Evolutionary conservation across 176 grass and related monocot genomes (phyloP).

Genomic region (Oryza officinalis): DNA sequence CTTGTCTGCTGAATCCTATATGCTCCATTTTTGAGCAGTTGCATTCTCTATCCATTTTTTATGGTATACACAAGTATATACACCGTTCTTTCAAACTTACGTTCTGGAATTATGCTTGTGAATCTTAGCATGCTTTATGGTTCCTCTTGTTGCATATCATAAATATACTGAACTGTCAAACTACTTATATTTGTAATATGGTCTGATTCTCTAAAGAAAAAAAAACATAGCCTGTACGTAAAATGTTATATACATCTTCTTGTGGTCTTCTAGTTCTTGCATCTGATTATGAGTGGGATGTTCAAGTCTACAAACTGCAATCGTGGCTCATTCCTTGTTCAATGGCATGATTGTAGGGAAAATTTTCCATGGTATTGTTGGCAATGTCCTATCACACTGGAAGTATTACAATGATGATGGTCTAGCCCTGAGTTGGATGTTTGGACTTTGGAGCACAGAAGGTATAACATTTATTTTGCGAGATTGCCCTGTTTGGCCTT

Average conservation of each 20-base stretch:
- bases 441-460: constrained; percentile 65
- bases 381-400: constrained; percentile 42
- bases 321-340: constrained; percentile 12
- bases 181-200: too few species aligned
- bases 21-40: not conserved
- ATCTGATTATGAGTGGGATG: constrained; percentile 11
- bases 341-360: constrained; percentile 58
- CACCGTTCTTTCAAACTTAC: not conserved
- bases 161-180: too few species aligned
- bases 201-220: too few species aligned
- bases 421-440: constrained; percentile 93
- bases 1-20: constrained; percentile 18
- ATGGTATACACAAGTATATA: not conserved
- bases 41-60: constrained; percentile 12
- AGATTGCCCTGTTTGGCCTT: constrained; percentile 43
- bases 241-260: constrained; percentile 10
- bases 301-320: not conserved
- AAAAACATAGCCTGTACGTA: not conserved
- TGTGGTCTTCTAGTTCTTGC: constrained; percentile 10
- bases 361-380: constrained; percentile 82
- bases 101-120: constrained; percentile 18
- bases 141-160: not conserved
- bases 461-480: constrained; percentile 95
- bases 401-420: constrained; percentile 66
- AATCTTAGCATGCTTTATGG: not conserved